phyloP scores from a whole-genome alignment of 352 stramenopile species.

The Phytophthora syringae region DNA sequence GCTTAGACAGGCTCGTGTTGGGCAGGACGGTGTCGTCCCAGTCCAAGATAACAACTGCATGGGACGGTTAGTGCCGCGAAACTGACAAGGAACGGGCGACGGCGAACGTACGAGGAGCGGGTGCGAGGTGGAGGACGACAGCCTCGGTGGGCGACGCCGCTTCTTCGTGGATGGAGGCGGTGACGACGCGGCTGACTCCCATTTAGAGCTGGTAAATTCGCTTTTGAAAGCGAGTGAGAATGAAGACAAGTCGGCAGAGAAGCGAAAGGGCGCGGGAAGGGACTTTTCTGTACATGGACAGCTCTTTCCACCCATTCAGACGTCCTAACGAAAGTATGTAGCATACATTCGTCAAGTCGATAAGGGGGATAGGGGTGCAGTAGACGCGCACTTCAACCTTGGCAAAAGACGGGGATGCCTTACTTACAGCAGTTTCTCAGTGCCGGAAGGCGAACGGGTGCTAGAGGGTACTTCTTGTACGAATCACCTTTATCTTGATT shows the following conservation, averaged over 20 bases:
- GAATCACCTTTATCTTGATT: too few species aligned
- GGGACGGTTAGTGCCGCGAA: neutral
- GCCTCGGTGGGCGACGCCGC: constrained; percentile 21
- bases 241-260: constrained; percentile 29
- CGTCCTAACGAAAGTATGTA: too few species aligned
- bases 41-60: constrained; percentile 75
- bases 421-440: too few species aligned
- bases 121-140: constrained; percentile 13
- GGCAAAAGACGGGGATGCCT: neutral
- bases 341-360: neutral
- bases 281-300: too few species aligned
- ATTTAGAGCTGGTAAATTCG: constrained; percentile 33
- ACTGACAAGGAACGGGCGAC: neutral
- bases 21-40: constrained; percentile 86
- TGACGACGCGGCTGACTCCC: constrained; percentile 41
- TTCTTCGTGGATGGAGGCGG: constrained; percentile 26
- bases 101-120: constrained; percentile 27
- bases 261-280: constrained; percentile 26
- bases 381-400: constrained; percentile 21
- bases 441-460: too few species aligned
- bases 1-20: constrained; percentile 69
- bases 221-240: constrained; percentile 26
- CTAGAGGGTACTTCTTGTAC: too few species aligned
- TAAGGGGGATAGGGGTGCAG: constrained; percentile 9
- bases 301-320: too few species aligned